Base-by-base conservation (phyloP, 345 rosid genomes). In the Rhodomyrtus tomentosa region DNA sequence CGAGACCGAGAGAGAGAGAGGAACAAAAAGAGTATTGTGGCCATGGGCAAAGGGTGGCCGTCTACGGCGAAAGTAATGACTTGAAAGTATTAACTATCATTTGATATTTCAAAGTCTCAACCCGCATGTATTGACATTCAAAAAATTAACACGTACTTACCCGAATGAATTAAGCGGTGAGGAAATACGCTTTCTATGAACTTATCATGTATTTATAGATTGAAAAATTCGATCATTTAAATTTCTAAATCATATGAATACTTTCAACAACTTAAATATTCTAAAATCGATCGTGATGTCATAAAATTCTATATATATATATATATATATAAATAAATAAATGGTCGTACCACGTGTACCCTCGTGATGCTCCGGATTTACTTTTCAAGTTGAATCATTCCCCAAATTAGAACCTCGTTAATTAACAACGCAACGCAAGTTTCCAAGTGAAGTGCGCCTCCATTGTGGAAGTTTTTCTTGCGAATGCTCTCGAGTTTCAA, bases 321-420 rank as follows among this genome's bases (percentile, higher is more conserved):
- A n/a, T n/a, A n/a, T n/a, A n/a, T n/a, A n/a, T n/a, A n/a, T n/a
- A 29, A 0, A 16, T 7, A 32, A 11, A 8, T 1, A 14, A 0
- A 14, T 13, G 3, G 73, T 59, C 15, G 20, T 9, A 6, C 16
- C 7, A 20, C 0, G 12, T 2, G 40, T 20, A 6, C 55, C 1
- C 73, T 59, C 40, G 12, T 4, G 42, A 68, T 22, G 76, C 12
- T 68, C 21, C 3, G 1, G 42, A 21, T 32, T 68, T 32, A 16
- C 42, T 21, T 16, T 68, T 68, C 38, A 29, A 27, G 29, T 59
- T 8, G 40, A 59, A 6, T 14, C 6, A 59, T 32, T 59, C 0
- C 52, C 7, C 21, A 68, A 68, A 68, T 38, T 2, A 68, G 6
- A 1, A 20, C 20, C 2, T 36, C 76, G 3, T 18, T 29, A 3